Percentiles rank a stretch among this genome's conserved stretches.
phyloP scores from a whole-genome alignment of 768 basidiomycete species.

The Russula vinacea region DNA sequence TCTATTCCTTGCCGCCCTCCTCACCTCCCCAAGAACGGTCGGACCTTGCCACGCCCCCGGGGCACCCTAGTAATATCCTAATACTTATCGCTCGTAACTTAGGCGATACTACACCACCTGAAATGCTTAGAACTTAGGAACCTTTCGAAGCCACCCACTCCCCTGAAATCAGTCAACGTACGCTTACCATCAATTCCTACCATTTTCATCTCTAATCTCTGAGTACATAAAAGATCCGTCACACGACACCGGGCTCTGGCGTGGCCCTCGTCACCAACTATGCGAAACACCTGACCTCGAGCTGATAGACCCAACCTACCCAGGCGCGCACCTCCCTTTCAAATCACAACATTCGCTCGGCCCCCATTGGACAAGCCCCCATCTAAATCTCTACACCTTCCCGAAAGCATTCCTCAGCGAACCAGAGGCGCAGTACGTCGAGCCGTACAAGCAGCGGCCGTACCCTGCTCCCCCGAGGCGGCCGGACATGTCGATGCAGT shows the following conservation, averaged over 20 bases:
- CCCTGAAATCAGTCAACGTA: background rate
- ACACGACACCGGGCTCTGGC: conserved; percentile 18
- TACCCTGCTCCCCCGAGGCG: conserved; percentile 6
- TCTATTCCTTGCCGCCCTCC: no score
- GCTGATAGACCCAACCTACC: conserved; percentile 17
- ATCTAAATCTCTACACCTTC: conserved; percentile 12
- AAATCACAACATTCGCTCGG: background rate
- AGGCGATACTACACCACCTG: no score
- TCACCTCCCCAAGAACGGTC: no score
- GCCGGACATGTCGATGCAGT: conserved; percentile 15
- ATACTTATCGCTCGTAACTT: no score
- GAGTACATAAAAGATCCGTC: conserved; percentile 7
- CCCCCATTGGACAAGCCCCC: conserved; percentile 8
- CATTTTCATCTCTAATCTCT: background rate
- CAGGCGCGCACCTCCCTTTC: conserved; percentile 11
- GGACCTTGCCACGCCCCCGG: no score
- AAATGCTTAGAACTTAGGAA: background rate
- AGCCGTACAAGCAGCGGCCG: conserved; percentile 13
- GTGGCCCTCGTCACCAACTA: conserved; percentile 7
- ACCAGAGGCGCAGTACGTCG: background rate
- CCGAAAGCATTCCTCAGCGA: conserved; percentile 21
- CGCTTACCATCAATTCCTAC: background rate
- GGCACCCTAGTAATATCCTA: no score
- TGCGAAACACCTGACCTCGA: background rate
- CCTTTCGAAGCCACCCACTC: background rate